A percentile compares a stretch with the other conserved stretches of the same genome.
These are phyloP conservation scores for Podila horticola DNA, from an alignment of 192 early-diverging fungal species.

Conservation along the genomic window DNA sequence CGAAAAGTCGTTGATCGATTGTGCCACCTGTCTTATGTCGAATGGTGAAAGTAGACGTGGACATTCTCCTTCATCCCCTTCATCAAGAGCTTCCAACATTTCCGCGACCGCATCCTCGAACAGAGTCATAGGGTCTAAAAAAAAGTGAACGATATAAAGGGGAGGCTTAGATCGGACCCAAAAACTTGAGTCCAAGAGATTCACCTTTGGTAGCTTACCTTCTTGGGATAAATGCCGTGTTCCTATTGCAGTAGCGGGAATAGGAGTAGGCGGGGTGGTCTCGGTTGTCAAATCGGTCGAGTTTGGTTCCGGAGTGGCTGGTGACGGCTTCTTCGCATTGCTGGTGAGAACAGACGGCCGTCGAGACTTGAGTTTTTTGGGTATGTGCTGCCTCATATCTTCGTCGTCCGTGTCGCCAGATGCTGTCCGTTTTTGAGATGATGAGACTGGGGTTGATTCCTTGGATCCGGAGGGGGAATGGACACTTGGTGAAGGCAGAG, in stretches of 20 bases:
- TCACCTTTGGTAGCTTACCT: too few species aligned
- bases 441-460: background rate
- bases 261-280: too few species aligned
- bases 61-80: too few species aligned
- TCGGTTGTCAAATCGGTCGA: too few species aligned
- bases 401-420: constrained; percentile 12
- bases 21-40: constrained; percentile 13
- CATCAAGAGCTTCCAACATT: background rate
- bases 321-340: background rate
- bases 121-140: background rate
- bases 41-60: background rate
- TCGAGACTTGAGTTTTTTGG: constrained; percentile 16
- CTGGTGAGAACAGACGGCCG: background rate
- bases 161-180: background rate
- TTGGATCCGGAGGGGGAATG: too few species aligned
- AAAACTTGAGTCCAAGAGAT: too few species aligned
- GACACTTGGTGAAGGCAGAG: too few species aligned
- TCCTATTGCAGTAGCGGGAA: too few species aligned
- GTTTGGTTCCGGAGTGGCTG: too few species aligned
- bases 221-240: too few species aligned
- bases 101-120: constrained; percentile 5
- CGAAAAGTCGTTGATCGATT: background rate
- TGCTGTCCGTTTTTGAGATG: constrained; percentile 15
- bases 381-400: background rate
- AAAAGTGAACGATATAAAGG: background rate